phyloP scores from a whole-genome alignment of 139 green algal genomes.

The Haematococcus sp. region DNA sequence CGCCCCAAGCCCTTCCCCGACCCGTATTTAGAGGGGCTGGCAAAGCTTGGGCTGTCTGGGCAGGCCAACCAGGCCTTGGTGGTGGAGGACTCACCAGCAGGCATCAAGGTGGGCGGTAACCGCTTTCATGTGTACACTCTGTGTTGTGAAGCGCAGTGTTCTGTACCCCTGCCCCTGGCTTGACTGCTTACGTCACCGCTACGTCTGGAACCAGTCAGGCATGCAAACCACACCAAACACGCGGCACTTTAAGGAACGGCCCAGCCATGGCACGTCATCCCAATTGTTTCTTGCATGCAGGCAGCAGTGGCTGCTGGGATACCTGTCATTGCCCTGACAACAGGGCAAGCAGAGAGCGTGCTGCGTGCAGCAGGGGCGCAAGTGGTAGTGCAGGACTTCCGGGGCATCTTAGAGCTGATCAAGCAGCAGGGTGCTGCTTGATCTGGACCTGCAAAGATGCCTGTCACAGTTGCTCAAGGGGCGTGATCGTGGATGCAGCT shows the following conservation, averaged over 20 bases:
- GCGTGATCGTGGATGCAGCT: too few relatives aligned
- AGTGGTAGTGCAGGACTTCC: constrained; percentile 15
- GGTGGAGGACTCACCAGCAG: constrained; percentile 14
- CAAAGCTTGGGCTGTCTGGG: constrained; percentile 42
- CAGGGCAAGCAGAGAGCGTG: constrained; percentile 45
- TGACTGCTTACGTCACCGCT: too few relatives aligned
- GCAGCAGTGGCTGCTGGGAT: constrained; percentile 61
- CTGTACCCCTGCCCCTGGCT: too few relatives aligned
- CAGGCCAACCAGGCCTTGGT: constrained; percentile 1
- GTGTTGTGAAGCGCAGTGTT: too few relatives aligned
- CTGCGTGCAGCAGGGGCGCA: constrained; percentile 45
- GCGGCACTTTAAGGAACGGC: too few relatives aligned
- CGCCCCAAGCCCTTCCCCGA: constrained; percentile 75
- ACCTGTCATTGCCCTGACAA: constrained; percentile 55
- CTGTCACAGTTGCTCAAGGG: too few relatives aligned
- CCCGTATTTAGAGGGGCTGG: constrained; percentile 67
- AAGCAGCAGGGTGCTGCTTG: background rate
- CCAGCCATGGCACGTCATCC: too few relatives aligned
- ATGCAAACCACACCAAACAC: too few relatives aligned
- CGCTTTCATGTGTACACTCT: too few relatives aligned
- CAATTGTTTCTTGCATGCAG: background rate
- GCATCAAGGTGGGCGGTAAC: constrained; percentile 7
- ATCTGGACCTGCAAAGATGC: too few relatives aligned
- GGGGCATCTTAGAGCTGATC: constrained; percentile 4
- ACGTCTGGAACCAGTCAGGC: too few relatives aligned